phyloP scores from a whole-genome alignment of 1,139 yeast species.

The Pichia terricola region DNA sequence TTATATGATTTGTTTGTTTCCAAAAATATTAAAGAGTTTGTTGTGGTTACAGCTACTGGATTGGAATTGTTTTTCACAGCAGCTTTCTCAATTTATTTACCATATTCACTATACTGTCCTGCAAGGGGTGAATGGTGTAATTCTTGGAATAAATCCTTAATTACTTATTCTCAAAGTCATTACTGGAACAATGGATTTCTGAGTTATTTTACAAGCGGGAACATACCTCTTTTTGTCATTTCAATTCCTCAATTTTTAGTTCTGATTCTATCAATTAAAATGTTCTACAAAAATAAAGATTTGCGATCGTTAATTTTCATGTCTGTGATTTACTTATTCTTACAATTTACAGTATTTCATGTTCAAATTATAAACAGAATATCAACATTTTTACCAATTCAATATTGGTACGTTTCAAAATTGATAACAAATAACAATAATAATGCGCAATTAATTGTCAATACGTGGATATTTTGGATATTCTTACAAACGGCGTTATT shows the following conservation, averaged over 20 bases:
- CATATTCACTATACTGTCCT: conserved; percentile 57
- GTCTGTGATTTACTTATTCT: conserved; percentile 34
- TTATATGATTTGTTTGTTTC: conserved; percentile 38
- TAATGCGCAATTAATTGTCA: conserved; percentile 26
- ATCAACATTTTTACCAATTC: conserved; percentile 64
- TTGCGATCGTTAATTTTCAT: conserved; percentile 23
- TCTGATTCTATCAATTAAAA: conserved; percentile 20
- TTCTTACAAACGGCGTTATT: conserved; percentile 51
- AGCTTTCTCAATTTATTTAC: conserved; percentile 37
- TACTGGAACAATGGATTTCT: conserved; percentile 86
- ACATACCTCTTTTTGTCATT: conserved; percentile 76
- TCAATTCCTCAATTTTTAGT: conserved; percentile 58
- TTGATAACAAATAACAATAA: conserved; percentile 3
- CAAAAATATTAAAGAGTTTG: neutral
- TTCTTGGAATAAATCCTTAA: conserved; percentile 39
- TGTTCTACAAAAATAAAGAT: conserved; percentile 7
- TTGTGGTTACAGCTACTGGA: conserved; percentile 36
- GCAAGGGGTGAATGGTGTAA: conserved; percentile 74
- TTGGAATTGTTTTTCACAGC: conserved; percentile 39
- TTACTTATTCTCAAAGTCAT: conserved; percentile 62
- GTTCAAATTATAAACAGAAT: conserved; percentile 80
- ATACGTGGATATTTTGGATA: conserved; percentile 45
- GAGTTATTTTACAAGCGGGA: conserved; percentile 70
- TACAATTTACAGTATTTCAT: conserved; percentile 49
- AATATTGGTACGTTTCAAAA: conserved; percentile 56